Evolutionary conservation across 331 rosid species (phyloP).

Genomic region (Arachis monticola): DNA sequence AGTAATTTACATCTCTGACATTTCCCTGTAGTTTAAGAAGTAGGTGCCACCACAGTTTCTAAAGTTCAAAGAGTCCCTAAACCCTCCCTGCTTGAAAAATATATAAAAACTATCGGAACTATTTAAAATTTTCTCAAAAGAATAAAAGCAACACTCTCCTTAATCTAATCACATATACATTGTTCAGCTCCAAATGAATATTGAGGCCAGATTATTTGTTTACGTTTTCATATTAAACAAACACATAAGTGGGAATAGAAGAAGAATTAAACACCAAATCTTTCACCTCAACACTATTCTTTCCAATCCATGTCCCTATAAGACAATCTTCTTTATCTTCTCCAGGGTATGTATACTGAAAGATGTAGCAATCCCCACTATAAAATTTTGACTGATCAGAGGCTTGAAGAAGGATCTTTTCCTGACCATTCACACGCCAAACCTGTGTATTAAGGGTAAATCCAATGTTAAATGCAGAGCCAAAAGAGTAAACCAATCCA

Average conservation of each 20-base stretch:
- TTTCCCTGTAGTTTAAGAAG: conserved; percentile 9
- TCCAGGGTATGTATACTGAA: conserved; percentile 82
- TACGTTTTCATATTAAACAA: conserved; percentile 4
- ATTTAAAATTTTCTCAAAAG: conserved; percentile 16
- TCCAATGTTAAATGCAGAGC: conserved; percentile 40
- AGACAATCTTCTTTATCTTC: conserved; percentile 84
- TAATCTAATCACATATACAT: conserved; percentile 14
- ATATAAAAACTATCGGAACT: not conserved
- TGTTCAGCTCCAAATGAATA: conserved; percentile 22
- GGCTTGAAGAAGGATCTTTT: conserved; percentile 71
- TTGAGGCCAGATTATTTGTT: conserved; percentile 21
- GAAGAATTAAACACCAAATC: conserved; percentile 28
- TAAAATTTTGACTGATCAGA: conserved; percentile 84
- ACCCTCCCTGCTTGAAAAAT: conserved; percentile 15
- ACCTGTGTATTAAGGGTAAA: conserved; percentile 58
- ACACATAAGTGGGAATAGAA: conserved; percentile 6
- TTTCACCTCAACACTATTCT: conserved; percentile 77
- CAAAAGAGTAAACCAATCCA: not conserved
- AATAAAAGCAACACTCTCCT: conserved; percentile 1
- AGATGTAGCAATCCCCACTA: conserved; percentile 84
- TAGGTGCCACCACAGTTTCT: not conserved
- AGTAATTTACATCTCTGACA: conserved; percentile 20
- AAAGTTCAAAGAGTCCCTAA: conserved; percentile 12
- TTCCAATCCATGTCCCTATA: conserved; percentile 88
- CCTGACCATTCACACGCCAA: conserved; percentile 82